These are phyloP conservation scores for Pseudomonodictys pantanalensis DNA, from an alignment of 495 filamentous ascomycete genomes.

Conservation along the genomic window DNA sequence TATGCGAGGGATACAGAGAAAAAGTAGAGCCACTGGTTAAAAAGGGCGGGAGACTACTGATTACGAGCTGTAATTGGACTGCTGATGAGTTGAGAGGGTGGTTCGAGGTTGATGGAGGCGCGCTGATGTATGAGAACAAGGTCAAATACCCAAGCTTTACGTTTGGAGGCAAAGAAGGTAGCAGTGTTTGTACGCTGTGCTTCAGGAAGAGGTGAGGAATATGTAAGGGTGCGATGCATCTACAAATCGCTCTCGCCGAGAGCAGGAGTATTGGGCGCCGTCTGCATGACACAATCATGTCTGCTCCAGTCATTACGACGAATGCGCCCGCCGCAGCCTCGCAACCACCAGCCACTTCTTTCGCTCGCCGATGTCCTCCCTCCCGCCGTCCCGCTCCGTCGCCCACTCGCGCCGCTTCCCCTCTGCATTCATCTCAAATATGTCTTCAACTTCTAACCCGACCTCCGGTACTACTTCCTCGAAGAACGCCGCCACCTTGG, in stretches of 20 bases:
- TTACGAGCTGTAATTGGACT: conserved; percentile 98
- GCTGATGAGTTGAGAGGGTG: conserved; percentile 76
- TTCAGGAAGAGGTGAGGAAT: conserved; percentile 52
- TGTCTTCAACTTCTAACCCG: conserved; percentile 65
- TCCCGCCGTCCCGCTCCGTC: conserved; percentile 50
- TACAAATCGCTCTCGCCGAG: no score
- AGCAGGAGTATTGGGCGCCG: no score
- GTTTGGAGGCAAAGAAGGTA: conserved; percentile 82
- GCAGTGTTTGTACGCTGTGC: conserved; percentile 79
- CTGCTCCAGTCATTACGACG: neutral
- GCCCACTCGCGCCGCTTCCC: conserved; percentile 65
- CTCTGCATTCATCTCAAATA: conserved; percentile 73
- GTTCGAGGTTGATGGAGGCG: conserved; percentile 54
- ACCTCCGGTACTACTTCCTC: conserved; percentile 48
- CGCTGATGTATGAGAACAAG: conserved; percentile 57
- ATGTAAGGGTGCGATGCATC: neutral
- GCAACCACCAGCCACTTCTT: conserved; percentile 79
- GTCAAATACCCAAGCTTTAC: conserved; percentile 80
- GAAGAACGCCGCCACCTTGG: conserved; percentile 70
- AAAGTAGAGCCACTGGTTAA: conserved; percentile 64
- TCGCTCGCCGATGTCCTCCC: conserved; percentile 63
- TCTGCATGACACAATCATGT: no score
- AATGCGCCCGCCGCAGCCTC: conserved; percentile 33
- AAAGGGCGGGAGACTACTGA: conserved; percentile 67
- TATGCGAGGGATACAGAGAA: conserved; percentile 70